A percentile compares a stretch with the other conserved stretches of the same genome.
Evolutionary conservation across 2,329 filamentous ascomycete species (phyloP).

Genomic region (Phoma sp.): DNA sequence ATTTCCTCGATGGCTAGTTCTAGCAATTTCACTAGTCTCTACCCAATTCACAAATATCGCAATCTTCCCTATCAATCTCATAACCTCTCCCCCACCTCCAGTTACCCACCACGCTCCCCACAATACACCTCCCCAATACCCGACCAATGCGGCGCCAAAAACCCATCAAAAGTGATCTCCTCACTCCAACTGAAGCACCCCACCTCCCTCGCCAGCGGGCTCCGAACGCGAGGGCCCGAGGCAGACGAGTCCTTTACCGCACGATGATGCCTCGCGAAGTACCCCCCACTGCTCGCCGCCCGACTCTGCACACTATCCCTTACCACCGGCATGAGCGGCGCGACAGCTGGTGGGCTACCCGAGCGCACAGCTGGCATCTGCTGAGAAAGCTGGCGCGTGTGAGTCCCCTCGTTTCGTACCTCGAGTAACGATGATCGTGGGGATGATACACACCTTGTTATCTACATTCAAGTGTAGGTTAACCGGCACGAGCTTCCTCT

Average conservation of each 20-base stretch:
- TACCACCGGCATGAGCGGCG: background rate
- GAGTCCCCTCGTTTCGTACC: constrained; percentile 8
- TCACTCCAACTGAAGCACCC: constrained; percentile 15
- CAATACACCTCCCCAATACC: constrained; percentile 35
- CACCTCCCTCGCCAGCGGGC: constrained; percentile 17
- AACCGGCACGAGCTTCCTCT: constrained; percentile 16
- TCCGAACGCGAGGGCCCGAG: constrained; percentile 10
- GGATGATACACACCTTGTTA: constrained; percentile 22
- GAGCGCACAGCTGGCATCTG: background rate
- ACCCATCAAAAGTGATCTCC: constrained; percentile 33
- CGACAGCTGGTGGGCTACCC: background rate
- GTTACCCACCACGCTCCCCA: constrained; percentile 14
- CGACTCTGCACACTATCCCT: constrained; percentile 1
- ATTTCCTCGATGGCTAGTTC: too few species aligned
- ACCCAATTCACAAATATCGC: too few species aligned
- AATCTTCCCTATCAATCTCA: background rate
- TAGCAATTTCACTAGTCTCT: too few species aligned
- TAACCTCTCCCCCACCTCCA: background rate
- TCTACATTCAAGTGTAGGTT: constrained; percentile 14
- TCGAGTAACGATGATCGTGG: constrained; percentile 11
- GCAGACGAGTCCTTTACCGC: background rate
- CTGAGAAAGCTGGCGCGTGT: constrained; percentile 3
- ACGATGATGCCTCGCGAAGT: constrained; percentile 7
- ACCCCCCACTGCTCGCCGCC: constrained; percentile 16
- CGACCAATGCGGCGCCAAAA: constrained; percentile 34